Evolutionary conservation across 768 basidiomycete species (phyloP), one percentile per base, ranked within the genome.

Genomic region (Tylopilus rubrobrunneus): DNA sequence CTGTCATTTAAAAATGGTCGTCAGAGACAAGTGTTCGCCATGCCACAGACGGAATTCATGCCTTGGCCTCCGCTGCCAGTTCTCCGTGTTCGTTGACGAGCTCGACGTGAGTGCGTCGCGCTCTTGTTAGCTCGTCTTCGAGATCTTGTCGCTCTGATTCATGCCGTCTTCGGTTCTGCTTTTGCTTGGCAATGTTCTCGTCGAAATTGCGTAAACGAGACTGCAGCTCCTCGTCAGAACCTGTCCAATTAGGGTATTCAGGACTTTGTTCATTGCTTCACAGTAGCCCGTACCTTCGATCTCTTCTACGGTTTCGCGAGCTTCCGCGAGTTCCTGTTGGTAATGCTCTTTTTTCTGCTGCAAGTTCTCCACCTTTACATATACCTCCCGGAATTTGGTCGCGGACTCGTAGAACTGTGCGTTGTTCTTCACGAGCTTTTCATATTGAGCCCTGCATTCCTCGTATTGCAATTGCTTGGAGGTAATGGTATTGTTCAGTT

Each of bases 381-480:
- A 94, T 50, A 88, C 78, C 69, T 97, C 90, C 53, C 91, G 81
- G 67, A 98, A 97, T 64, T 87, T 87, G 21, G 83, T 84, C 4
- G 90, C 86, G 43, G 84, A 79, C 47, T 96, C 89, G 62, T 91
- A 86, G 67, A 94, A 94, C 53, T 80, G 84, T 49, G 78, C 74
- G 62, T 92, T 92, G n/a, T 82, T 78, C 55, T 78, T 76, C 39
- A 84, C 85, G 19, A 88, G 73, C 15, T 73, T 73, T 27, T 92
- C 83, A 58, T 87, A 84, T 56, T 82, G 70, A 14, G 74, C 77
- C 62, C 87, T 85, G 14, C 84, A 78, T 41, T 85, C 79, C 53
- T 94, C 89, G 46, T 85, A 84, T 51, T 89, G 81, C 5, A 82
- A 74, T 57, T 93, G 84, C 65, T 91, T 94, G 1, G 76, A 71